A percentile compares a stretch with the other conserved stretches of the same genome.
These are phyloP conservation scores for Pseudevernia furfuracea DNA, from an alignment of 495 filamentous ascomycete species.

Conservation along the genomic window DNA sequence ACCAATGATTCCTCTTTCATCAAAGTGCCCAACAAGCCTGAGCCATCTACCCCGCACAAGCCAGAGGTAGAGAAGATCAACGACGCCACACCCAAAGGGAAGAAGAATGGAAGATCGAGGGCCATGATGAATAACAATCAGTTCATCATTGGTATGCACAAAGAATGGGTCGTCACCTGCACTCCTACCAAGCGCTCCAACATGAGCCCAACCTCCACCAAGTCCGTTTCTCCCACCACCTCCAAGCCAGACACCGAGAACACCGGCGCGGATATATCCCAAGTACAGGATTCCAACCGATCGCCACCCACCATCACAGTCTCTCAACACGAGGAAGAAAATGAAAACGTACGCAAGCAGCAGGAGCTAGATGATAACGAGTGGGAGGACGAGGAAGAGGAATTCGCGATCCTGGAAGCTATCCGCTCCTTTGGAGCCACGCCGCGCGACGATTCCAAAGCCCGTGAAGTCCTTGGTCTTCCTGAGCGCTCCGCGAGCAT, in stretches of 20 bases:
- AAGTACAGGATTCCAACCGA: not conserved
- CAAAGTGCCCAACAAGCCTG: not conserved
- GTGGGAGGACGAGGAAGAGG: slow-evolving; percentile 7
- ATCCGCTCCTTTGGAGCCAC: slow-evolving; percentile 1
- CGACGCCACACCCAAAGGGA: not conserved
- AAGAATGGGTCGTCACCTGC: slow-evolving; percentile 4
- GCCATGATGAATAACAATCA: slow-evolving; percentile 1
- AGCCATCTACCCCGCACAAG: not conserved
- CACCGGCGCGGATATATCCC: not conserved
- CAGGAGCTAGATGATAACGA: slow-evolving; percentile 2
- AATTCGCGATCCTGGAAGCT: slow-evolving; percentile 2
- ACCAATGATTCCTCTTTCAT: not conserved
- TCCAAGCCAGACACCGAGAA: not conserved
- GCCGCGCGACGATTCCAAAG: slow-evolving; percentile 1
- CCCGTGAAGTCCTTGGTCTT: slow-evolving; percentile 9
- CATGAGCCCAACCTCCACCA: not conserved
- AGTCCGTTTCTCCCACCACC: not conserved
- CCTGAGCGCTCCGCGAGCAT: not conserved
- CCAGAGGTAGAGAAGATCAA: not conserved
- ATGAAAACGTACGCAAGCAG: slow-evolving; percentile 7
- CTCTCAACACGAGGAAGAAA: not conserved
- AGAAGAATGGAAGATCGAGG: not conserved
- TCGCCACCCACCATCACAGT: not conserved
- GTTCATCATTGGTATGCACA: slow-evolving; percentile 4
- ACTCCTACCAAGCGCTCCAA: slow-evolving; percentile 1